These are phyloP conservation scores for Xylariaceae sp. DNA, from an alignment of 2,329 filamentous ascomycete genomes.

Conservation along the genomic window DNA sequence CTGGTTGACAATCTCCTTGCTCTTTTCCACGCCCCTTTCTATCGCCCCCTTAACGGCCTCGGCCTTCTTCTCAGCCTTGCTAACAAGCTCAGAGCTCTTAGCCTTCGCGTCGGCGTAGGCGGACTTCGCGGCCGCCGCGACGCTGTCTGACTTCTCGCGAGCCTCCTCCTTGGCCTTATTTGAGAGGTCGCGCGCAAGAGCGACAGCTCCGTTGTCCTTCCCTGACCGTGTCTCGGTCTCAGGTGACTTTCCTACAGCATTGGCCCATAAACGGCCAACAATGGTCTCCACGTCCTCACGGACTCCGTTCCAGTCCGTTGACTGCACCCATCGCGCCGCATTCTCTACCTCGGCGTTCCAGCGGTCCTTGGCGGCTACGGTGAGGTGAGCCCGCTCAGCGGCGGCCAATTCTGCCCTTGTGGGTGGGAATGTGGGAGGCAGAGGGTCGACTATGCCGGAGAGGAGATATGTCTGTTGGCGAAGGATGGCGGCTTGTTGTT, in stretches of 20 bases:
- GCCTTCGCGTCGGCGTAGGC: slow-evolving; percentile 32
- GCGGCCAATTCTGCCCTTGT: slow-evolving; percentile 47
- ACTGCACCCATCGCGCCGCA: slow-evolving; percentile 61
- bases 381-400: slow-evolving; percentile 49
- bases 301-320: slow-evolving; percentile 58
- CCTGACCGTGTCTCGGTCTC: slow-evolving; percentile 24
- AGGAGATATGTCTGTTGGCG: slow-evolving; percentile 53
- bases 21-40: slow-evolving; percentile 38
- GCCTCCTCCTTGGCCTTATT: slow-evolving; percentile 34
- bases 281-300: slow-evolving; percentile 53
- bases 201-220: slow-evolving; percentile 20
- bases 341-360: slow-evolving; percentile 72
- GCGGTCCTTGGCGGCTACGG: slow-evolving; percentile 66
- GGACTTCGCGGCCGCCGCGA: slow-evolving; percentile 30
- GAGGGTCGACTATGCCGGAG: slow-evolving; percentile 46
- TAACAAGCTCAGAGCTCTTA: slow-evolving; percentile 24
- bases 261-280: slow-evolving; percentile 42
- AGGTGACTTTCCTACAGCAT: slow-evolving; percentile 33
- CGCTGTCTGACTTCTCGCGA: slow-evolving; percentile 32
- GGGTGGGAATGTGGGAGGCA: slow-evolving; percentile 42
- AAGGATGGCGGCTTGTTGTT: slow-evolving; percentile 51
- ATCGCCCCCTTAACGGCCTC: slow-evolving; percentile 37
- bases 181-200: slow-evolving; percentile 30
- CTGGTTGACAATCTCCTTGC: slow-evolving; percentile 36
- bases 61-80: slow-evolving; percentile 23